phyloP scores from a whole-genome alignment of 2,329 filamentous ascomycete genomes.

The Penicillium janthinellum region DNA sequence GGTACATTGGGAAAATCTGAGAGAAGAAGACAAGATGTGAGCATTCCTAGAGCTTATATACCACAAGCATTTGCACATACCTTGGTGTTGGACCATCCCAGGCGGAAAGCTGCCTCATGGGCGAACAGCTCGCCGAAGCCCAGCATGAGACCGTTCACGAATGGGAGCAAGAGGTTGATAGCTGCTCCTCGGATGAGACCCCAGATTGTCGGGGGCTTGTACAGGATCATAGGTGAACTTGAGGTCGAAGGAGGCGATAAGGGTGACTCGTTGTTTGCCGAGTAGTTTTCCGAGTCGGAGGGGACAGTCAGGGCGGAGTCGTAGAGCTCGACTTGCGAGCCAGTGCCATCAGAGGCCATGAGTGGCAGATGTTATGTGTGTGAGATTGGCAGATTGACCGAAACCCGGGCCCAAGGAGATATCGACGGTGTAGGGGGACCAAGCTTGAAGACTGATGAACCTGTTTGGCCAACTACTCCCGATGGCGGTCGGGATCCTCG shows the following conservation, averaged over 20 bases:
- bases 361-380: slow-evolving; percentile 8
- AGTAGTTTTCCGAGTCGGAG: slow-evolving; percentile 53
- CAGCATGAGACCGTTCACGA: slow-evolving; percentile 97
- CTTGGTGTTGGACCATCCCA: slow-evolving; percentile 94
- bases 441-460: neutral
- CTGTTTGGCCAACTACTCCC: neutral
- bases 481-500: slow-evolving; percentile 7
- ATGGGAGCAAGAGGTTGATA: slow-evolving; percentile 93
- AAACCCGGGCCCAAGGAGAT: neutral
- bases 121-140: slow-evolving; percentile 97
- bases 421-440: neutral
- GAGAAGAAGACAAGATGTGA: neutral
- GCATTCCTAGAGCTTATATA: neutral
- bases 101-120: slow-evolving; percentile 87
- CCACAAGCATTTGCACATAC: slow-evolving; percentile 53
- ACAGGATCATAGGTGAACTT: slow-evolving; percentile 59
- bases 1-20: slow-evolving; percentile 62
- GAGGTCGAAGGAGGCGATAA: slow-evolving; percentile 39
- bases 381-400: slow-evolving; percentile 2
- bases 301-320: slow-evolving; percentile 49
- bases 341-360: slow-evolving; percentile 39
- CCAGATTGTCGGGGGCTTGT: slow-evolving; percentile 86
- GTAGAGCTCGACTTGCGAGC: slow-evolving; percentile 42
- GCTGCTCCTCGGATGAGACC: slow-evolving; percentile 81
- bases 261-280: slow-evolving; percentile 42